Base-by-base conservation (phyloP, 352 stramenopile species). In the Globisporangium spiculum region DNA sequence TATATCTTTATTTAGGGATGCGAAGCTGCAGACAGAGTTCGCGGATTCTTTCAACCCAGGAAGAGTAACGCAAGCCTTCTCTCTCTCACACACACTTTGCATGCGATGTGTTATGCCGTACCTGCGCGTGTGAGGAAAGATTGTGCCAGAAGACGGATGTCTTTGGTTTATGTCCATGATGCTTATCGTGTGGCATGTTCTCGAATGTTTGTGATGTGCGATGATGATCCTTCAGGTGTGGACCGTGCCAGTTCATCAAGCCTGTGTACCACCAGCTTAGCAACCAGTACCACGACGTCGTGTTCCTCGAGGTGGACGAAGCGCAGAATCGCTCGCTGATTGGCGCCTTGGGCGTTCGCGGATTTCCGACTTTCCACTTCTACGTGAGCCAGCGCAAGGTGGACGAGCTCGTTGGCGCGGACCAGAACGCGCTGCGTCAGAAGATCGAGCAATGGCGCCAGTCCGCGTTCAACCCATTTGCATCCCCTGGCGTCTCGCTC, bases 331-430 rank as follows among this genome's bases (percentile, higher is more conserved):
- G 84, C 41, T 90, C 92, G 64, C 72, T 97, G 36, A 94, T 97
- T 70, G 53, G 77, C 54, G 68, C 84, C 5, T 63, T 96, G 30
- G 89, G 86, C 46, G 87, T 97, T 32, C 81, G 83, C 18, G 88
- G 86, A 30, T 97, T 97, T 74, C 91, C 91, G 26, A 97, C 91
- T 2, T 97, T 97, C 74, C 88, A 95, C 70, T 95, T 97, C 67
- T 97, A 97, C 72, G 75, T 97, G 65, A 95, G 75, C 67, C 80
- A 94, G 65, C 75, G 74, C 67, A 95, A 97, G 76, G 84, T 97
- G 46, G 91, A 97, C 58, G 90, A 97, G 64, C 76, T 97, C 6
- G 83, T 92, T 18, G 91, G 91, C 26, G 90, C 91, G 1, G 90
- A 97, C 66, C 84, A 87, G 50, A 93, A 94, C 60, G 71, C 82